These are phyloP conservation scores for Colletotrichum sp. DNA, from an alignment of 2,329 filamentous ascomycete genomes.

Conservation along the genomic window DNA sequence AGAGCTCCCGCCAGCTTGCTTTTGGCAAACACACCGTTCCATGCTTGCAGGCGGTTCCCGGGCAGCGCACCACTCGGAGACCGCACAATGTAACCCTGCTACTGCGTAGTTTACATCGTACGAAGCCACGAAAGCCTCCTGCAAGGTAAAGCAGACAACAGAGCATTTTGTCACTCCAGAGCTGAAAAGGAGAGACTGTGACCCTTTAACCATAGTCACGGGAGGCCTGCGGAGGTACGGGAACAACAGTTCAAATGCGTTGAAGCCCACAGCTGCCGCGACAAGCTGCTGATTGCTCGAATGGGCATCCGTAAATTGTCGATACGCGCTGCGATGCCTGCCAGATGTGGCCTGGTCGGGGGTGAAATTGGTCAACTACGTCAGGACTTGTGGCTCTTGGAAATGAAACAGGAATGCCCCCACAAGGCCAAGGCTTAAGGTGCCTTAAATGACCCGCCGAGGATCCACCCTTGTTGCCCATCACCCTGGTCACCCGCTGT, in stretches of 20 bases:
- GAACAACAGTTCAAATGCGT: not conserved
- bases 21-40: not conserved
- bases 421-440: slow-evolving; percentile 17
- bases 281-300: not conserved
- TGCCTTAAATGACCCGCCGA: not conserved
- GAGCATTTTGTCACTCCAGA: not conserved
- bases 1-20: slow-evolving; percentile 7
- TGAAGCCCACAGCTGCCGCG: not conserved
- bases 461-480: not conserved
- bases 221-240: not conserved
- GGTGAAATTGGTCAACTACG: slow-evolving; percentile 11
- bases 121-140: not conserved
- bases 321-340: not conserved
- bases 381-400: slow-evolving; percentile 13
- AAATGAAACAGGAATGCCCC: slow-evolving; percentile 16
- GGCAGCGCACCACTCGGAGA: not conserved
- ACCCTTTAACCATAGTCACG: not conserved
- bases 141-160: not conserved
- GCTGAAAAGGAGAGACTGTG: not conserved
- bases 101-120: not conserved
- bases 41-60: not conserved
- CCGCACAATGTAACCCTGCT: not conserved
- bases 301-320: not conserved
- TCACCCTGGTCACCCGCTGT: not conserved
- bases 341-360: not conserved